Base-by-base conservation (phyloP, 2,329 filamentous ascomycete species). In the Colletotrichum zoysiae region DNA sequence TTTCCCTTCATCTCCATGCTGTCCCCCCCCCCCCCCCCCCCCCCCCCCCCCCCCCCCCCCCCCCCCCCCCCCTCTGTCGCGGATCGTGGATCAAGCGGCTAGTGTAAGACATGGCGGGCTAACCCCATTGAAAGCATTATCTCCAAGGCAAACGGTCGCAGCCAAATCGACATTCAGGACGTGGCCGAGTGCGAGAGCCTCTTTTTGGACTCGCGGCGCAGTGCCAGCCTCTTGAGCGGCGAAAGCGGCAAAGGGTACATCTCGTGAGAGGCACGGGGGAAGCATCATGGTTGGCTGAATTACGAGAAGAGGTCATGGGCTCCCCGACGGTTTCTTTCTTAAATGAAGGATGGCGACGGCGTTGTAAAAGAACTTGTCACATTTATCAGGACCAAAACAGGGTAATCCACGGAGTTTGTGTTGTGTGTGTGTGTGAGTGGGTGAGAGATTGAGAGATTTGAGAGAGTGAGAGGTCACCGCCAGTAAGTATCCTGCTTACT, bases 111-210 rank as follows among this genome's bases (percentile, higher is more conserved):
- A 78, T 73, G 74, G 70, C 46, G 48, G 74, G 81, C 78, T 73
- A 76, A 76, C 71, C 75, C 69, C 78, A 76, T 80, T 75, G 74
- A 78, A 74, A 91, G 93, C 82, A 97, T 98, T 82, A 88, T 98
- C 78, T 94, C 95, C 71, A 92, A 93, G 79, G 93, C 96, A 78
- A 93, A 92, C 80, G 93, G 93, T 71, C 90, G 91, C 78, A 88
- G 86, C 74, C 91, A 93, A 79, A 95, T 95, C 78, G 92, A 95
- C 78, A 84, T 93, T 68, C 87, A 90, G 78, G 93, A 95, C 81
- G 90, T 96, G 75, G 88, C 88, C 20, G 93, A 96, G 83, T 95
- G 93, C 80, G 92, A 95, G 81, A 92, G 94, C 78, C 84, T 96
- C 62, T 95, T 96, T 85, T 89, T 95, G 75, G 93, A 96, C 82